Evolutionary conservation across 2,329 filamentous ascomycete genomes (phyloP), one percentile per base, ranked within the genome.

Genomic region (Aureobasidium sp.): DNA sequence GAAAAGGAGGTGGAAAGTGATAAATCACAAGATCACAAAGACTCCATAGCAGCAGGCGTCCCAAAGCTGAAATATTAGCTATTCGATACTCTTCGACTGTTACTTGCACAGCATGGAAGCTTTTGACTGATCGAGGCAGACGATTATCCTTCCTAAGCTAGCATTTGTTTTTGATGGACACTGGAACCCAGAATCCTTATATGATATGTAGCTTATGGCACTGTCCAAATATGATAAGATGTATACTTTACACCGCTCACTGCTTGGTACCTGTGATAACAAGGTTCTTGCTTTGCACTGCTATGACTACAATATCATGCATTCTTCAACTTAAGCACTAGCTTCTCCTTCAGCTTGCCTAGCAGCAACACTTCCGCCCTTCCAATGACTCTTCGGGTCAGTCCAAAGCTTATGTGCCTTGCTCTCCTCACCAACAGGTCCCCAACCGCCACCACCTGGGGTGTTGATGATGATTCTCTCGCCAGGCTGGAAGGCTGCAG

Each of bases 371-470:
- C 82, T 85, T 1, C 84, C 84, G 36, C 83, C 82, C 69, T 78
- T 81, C 85, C 85, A 87, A 39, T 75, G 77, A 65, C 77, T 73
- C 70, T 76, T 82, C 27, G 82, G 82, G 75, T 96, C 90, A 56
- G 74, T 72, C 46, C 64, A 65, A 44, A 67, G 58, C 64, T 75
- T 74, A 62, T 74, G 75, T 41, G 75, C 78, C 56, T 79, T 76
- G 39, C 79, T 87, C 67, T 83, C 79, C 62, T 82, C 78, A 0
- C 86, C 87, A 0, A 79, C 76, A 42, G 74, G 75, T 0, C 88
- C 89, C 88, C 88, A 93, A 0, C 86, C 90, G 46, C 90, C 90
- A 60, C 90, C 90, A 34, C 90, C 90, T 2, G 90, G 90, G 5
- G 90, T 93, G 66, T 81, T 81, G 20, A 94, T 79, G 61, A 93